A percentile compares a stretch with the other conserved stretches of the same genome.
phyloP scores from a whole-genome alignment of 2,329 filamentous ascomycete genomes.

The Exutisphaerella laricina region DNA sequence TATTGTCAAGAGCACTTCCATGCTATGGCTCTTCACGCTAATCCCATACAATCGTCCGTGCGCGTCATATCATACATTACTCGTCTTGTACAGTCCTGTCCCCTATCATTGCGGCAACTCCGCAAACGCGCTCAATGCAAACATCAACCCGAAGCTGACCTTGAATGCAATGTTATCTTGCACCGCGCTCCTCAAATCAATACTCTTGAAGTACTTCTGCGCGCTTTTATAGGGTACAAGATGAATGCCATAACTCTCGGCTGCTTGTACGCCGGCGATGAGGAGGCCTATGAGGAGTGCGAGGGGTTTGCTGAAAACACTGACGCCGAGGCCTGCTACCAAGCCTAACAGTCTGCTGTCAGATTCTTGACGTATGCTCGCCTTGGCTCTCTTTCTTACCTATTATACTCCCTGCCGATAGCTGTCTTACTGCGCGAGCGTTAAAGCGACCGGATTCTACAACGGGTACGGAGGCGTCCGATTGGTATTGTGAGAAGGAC shows the following conservation, averaged over 20 bases:
- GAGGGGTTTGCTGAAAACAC: slow-evolving; percentile 65
- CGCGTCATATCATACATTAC: no score
- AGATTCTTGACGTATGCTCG: not conserved
- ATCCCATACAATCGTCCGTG: no score
- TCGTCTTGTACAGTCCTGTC: no score
- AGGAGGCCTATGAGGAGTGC: slow-evolving; percentile 61
- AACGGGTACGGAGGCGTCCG: slow-evolving; percentile 37
- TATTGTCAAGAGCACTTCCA: no score
- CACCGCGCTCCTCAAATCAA: slow-evolving; percentile 49
- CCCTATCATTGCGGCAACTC: slow-evolving; percentile 36
- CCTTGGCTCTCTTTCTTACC: slow-evolving; percentile 26
- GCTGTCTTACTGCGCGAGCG: slow-evolving; percentile 39
- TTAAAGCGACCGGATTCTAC: slow-evolving; percentile 38
- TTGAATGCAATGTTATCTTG: slow-evolving; percentile 60
- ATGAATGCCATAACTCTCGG: slow-evolving; percentile 49
- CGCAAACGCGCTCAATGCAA: slow-evolving; percentile 64
- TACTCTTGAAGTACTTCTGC: slow-evolving; percentile 47
- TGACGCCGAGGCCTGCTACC: slow-evolving; percentile 58
- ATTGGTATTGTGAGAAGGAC: slow-evolving; percentile 35
- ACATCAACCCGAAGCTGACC: slow-evolving; percentile 65
- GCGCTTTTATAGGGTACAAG: slow-evolving; percentile 45
- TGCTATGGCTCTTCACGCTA: no score
- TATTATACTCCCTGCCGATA: slow-evolving; percentile 44
- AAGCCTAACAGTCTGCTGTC: slow-evolving; percentile 46
- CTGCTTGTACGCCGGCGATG: slow-evolving; percentile 56